Evolutionary conservation across 1,284 basidiomycete species (phyloP).

Genomic region (Apiotrichum sp.): DNA sequence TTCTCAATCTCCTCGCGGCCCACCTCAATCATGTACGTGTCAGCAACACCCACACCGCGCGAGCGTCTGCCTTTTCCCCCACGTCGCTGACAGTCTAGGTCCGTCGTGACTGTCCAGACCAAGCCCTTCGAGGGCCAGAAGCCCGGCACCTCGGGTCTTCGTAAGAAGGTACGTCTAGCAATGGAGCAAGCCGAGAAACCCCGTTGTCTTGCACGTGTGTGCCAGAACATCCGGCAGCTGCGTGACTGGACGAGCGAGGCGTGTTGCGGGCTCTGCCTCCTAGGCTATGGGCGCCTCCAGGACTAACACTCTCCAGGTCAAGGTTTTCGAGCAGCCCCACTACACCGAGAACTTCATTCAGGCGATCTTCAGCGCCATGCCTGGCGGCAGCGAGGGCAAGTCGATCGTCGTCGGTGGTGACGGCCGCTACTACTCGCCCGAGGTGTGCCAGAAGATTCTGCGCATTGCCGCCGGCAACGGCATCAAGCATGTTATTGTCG

Average conservation of each 20-base stretch:
- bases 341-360: conserved; percentile 99
- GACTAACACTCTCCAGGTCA: conserved; percentile 10
- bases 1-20: too few species aligned
- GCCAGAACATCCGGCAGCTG: too few species aligned
- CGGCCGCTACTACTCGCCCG: conserved; percentile 84
- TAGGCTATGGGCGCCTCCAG: too few species aligned
- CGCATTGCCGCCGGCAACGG: conserved; percentile 87
- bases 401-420: conserved; percentile 96
- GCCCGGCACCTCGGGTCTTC: conserved; percentile 87
- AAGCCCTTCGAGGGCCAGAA: conserved; percentile 61
- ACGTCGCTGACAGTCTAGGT: conserved; percentile 15
- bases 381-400: conserved; percentile 58
- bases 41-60: too few species aligned
- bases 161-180: conserved; percentile 91
- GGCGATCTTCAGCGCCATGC: conserved; percentile 86
- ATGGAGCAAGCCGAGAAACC: conserved; percentile 44
- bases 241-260: too few species aligned
- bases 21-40: too few species aligned
- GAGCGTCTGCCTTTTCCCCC: neutral
- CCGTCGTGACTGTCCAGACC: conserved; percentile 36
- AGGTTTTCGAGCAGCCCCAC: conserved; percentile 55
- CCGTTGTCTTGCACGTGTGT: too few species aligned
- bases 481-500: conserved; percentile 80
- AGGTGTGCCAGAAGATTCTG: conserved; percentile 84
- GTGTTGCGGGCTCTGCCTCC: too few species aligned